Base-by-base conservation (phyloP, 352 stramenopile species). In the Phytophthora crassamura region DNA sequence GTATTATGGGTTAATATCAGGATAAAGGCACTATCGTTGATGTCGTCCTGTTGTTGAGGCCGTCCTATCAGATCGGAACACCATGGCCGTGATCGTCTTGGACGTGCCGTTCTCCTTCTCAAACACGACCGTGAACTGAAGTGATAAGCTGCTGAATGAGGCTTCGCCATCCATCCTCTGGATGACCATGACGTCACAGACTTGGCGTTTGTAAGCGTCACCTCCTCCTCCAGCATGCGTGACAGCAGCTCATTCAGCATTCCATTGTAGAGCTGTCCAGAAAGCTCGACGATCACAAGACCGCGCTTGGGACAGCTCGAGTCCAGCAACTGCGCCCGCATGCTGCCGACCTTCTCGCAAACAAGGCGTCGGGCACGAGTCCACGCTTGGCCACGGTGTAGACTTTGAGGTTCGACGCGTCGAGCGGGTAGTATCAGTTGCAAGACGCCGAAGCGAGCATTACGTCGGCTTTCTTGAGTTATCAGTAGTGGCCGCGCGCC, bases 121-220 rank as follows among this genome's bases (percentile, higher is more conserved):
- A 45, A 97, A 92, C 35, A 96, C 86, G 41, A 98, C 90, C 1
- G 92, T 94, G 52, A 98, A 78, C 34, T 97, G 75, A 69, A 98
- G 95, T 28, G 89, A 85, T 50, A 91, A 94, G 58, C 95, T 95
- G 68, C 69, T 88, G 30, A 59, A 69, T 33, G 74, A 72, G 25
- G 80, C 78, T 46, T 95, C 86, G 32, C 93, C 90, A 66, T 97
- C 90, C 61, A 97, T 87, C 38, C 88, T 90, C 59, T 90, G 71
- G 40, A 98, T 93, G 43, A 92, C 93, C 81, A 97, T 89, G 51
- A 92, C 71, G 22, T 97, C 91, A 12, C 88, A 88, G 41, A 97
- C 50, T 88, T 83, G 32, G 90, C 90, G 65, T 97, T 97, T n/a
- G 90, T 75, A 64, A 95, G 94, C 65, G 91, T 97, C 43, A 98